Percentiles rank a stretch among this genome's conserved stretches.
Evolutionary conservation across 2,329 filamentous ascomycete genomes (phyloP).

Genomic region (Fusarium albidum): DNA sequence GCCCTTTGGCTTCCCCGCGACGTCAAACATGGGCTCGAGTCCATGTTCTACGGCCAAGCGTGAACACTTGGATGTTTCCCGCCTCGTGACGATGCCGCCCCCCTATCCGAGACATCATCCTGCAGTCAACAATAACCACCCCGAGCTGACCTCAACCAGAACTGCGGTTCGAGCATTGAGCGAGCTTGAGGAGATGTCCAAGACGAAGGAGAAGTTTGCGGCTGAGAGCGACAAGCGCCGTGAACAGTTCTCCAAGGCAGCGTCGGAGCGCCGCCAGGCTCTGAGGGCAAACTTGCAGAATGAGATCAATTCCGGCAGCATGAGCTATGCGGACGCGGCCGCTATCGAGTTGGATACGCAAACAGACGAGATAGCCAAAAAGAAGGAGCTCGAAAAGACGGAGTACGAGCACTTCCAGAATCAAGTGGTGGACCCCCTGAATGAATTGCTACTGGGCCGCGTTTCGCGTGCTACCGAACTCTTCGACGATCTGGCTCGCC

Average conservation of each 20-base stretch:
- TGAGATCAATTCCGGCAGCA: conserved; percentile 78
- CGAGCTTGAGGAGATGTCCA: conserved; percentile 75
- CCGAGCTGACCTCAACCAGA: conserved; percentile 82
- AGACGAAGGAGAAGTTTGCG: conserved; percentile 70
- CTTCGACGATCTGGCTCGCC: conserved; percentile 78
- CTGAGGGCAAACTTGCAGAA: conserved; percentile 79
- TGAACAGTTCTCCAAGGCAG: conserved; percentile 61
- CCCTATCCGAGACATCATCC: conserved; percentile 95
- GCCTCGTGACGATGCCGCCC: conserved; percentile 90
- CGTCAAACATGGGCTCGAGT: conserved; percentile 49
- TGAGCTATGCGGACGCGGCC: conserved; percentile 84
- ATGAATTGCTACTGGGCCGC: conserved; percentile 79
- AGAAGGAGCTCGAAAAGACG: conserved; percentile 77
- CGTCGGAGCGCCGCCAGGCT: conserved; percentile 64
- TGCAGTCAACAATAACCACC: conserved; percentile 95
- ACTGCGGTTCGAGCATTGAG: conserved; percentile 76
- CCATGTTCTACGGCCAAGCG: conserved; percentile 57
- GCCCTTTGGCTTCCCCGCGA: conserved; percentile 50
- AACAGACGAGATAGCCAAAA: conserved; percentile 71
- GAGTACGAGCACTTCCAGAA: conserved; percentile 88
- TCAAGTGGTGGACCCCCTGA: conserved; percentile 82
- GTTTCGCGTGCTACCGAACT: conserved; percentile 77
- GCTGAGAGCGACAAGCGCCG: conserved; percentile 65
- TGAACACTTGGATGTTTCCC: conserved; percentile 82
- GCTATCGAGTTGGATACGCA: conserved; percentile 80